These are phyloP conservation scores for Mallotus nudiflorus DNA, from an alignment of 345 rosid species.

Conservation along the genomic window DNA sequence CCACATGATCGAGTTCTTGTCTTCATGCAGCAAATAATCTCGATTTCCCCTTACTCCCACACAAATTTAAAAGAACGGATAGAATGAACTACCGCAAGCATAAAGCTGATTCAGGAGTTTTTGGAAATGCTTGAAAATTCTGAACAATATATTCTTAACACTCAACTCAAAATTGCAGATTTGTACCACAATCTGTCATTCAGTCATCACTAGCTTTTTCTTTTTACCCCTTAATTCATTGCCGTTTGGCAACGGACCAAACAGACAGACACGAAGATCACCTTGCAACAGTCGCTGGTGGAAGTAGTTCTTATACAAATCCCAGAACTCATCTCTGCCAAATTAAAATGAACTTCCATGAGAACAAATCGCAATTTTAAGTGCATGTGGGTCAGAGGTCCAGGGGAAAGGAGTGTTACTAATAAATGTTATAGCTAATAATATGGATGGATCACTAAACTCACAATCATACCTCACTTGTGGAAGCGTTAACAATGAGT, in stretches of 20 bases:
- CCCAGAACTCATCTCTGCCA: conserved; percentile 90
- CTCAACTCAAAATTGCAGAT: background rate
- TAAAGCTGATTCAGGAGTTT: background rate
- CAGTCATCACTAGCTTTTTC: conserved; percentile 24
- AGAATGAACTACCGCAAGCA: background rate
- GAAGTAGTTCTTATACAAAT: conserved; percentile 70
- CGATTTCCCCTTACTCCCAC: no score
- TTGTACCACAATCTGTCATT: background rate
- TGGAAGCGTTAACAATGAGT: conserved; percentile 76
- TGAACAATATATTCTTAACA: background rate
- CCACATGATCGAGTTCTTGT: no score
- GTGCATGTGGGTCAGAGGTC: background rate
- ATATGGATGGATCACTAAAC: background rate
- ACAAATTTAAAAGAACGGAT: no score
- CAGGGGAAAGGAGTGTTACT: no score
- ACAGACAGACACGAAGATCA: conserved; percentile 57
- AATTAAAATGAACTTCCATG: background rate
- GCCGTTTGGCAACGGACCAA: conserved; percentile 51
- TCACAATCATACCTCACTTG: conserved; percentile 68
- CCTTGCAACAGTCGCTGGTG: conserved; percentile 58
- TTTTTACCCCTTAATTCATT: conserved; percentile 35
- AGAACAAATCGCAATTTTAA: background rate
- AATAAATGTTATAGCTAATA: background rate
- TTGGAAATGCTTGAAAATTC: background rate
- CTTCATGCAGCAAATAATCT: no score